Evolutionary conservation across 129 eudicot species (phyloP), one percentile per base, ranked within the genome.

Genomic region (Saussurea involucrata): DNA sequence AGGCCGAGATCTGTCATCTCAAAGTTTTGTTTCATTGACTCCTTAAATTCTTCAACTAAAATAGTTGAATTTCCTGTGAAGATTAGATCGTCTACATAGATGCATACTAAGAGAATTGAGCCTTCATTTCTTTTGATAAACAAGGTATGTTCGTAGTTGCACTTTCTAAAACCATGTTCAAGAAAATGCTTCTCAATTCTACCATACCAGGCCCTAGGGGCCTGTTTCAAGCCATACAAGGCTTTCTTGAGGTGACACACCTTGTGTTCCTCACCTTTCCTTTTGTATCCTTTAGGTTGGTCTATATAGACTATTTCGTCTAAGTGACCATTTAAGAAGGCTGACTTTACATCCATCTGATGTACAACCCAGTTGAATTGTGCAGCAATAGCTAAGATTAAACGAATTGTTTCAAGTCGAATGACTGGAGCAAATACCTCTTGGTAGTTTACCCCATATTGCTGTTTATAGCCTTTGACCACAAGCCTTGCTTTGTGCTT

Each of bases 401-500:
- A 2, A 17, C 75, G 9, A 0, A 78, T 74, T 0, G 83, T 81
- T 6, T 85, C 83, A 1, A 33, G 20, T 1, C 81, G 49, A 11
- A 72, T 37, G 31, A 82, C 81, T 0, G 22, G 63, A 4, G 24
- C 31, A 3, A 76, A 76, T 0, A 68, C 68, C 32, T 82, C 85
- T 1, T 46, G 66, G 21, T 20, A 61, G 11, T 61, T 10, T 2
- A 22, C 8, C 0, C 66, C 15, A 6, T 0, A 22, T 10, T 10
- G 4, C 7, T 86, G 87, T 9, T 66, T 1, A 13, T 60, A 78
- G 0, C 84, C 86, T 25, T 81, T 85, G 0, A 53, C 84, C 0
- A 85, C 86, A 0, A 83, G 24, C 3, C 81, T 74, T 4, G 84
- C 81, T 15, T 83, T 83, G 27, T 27, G 6, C 15, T 36, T 74